Conservation (phyloP, 257 asterid species). For the Penstemon newberryi region DNA sequence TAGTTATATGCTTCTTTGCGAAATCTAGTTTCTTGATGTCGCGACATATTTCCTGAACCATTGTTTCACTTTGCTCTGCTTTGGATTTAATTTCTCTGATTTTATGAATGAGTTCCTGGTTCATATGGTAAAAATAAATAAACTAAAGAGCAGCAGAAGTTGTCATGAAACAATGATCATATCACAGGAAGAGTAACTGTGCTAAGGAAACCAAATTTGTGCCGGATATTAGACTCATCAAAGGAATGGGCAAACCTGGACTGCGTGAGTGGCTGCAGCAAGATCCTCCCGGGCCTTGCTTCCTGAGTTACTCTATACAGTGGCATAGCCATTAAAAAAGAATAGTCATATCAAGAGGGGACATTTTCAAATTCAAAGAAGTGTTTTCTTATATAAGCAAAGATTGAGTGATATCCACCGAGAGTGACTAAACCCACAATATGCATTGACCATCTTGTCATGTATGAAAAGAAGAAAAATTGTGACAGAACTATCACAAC, state of each 20-base stretch:
- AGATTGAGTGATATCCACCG: constrained; percentile 4
- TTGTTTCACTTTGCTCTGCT: constrained; percentile 99
- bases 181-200: constrained; percentile 16
- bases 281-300: constrained; percentile 97
- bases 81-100: constrained; percentile 94
- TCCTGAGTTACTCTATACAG: constrained; percentile 88
- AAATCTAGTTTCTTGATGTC: constrained; percentile 98
- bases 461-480: not conserved
- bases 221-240: constrained; percentile 21
- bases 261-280: constrained; percentile 95
- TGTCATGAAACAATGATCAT: constrained; percentile 23
- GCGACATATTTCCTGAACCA: constrained; percentile 99
- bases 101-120: constrained; percentile 93
- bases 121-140: constrained; percentile 18
- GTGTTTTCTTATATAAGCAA: constrained; percentile 1
- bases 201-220: constrained; percentile 23
- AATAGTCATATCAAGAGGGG: constrained; percentile 24
- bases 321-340: constrained; percentile 24
- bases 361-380: constrained; percentile 14
- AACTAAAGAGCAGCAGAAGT: constrained; percentile 11
- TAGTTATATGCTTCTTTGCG: constrained; percentile 96
- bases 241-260: constrained; percentile 59
- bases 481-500: not conserved
- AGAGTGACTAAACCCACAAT: constrained; percentile 13
- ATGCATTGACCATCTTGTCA: not conserved